phyloP scores from a whole-genome alignment of 345 rosid genomes.

The Gossypium thurberi region DNA sequence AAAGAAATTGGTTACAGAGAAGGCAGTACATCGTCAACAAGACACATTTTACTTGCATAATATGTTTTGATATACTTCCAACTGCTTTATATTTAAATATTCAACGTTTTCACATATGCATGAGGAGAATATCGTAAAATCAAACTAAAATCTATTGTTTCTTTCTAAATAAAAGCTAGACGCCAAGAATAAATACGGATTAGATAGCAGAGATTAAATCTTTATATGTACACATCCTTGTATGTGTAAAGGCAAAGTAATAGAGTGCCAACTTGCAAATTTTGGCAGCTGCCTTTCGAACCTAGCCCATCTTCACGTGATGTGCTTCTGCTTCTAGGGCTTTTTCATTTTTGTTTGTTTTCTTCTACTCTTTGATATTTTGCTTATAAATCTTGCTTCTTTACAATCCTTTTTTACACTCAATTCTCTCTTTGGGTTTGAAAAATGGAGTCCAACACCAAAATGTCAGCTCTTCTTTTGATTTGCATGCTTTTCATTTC shows the following conservation, averaged over 20 bases:
- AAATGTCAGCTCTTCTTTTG: constrained; percentile 46
- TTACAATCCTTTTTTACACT: constrained; percentile 8
- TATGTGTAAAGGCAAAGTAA: constrained; percentile 18
- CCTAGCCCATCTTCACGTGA: constrained; percentile 67
- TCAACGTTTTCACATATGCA: too few species aligned
- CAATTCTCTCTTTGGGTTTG: background rate
- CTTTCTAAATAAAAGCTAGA: background rate
- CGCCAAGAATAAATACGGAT: background rate
- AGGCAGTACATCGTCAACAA: too few species aligned
- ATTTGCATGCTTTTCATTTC: constrained; percentile 52
- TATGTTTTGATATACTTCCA: too few species aligned
- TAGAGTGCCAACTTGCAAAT: constrained; percentile 62
- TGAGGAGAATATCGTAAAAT: background rate
- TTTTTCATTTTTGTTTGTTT: constrained; percentile 12
- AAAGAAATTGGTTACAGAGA: too few species aligned
- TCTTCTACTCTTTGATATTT: constrained; percentile 10
- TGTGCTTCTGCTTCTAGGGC: constrained; percentile 24
- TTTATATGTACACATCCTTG: constrained; percentile 12
- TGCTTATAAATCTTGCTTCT: constrained; percentile 31
- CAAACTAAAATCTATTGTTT: background rate
- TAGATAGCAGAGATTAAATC: background rate
- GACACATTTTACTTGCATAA: too few species aligned
- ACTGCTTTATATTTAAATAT: too few species aligned
- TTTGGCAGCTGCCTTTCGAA: constrained; percentile 54
- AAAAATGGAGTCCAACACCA: constrained; percentile 44